Percentiles rank a stretch among this genome's conserved stretches.
Conservation (phyloP, 2,329 filamentous ascomycete species). For the Tolypocladium guangdongense region DNA sequence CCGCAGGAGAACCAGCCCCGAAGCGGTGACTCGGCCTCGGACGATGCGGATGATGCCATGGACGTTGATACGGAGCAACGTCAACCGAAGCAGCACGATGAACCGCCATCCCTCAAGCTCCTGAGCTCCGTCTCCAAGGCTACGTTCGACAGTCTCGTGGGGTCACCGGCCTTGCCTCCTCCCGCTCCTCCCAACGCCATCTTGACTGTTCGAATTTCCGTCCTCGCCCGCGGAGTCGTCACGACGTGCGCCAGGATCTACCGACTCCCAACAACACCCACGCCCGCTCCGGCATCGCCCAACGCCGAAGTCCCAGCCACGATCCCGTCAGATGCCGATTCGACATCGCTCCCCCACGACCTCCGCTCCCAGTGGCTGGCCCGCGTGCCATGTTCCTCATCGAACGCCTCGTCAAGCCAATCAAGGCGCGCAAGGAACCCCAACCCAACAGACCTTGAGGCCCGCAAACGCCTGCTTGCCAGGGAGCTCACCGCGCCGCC, state of each 20-base stretch:
- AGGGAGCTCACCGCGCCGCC: constrained; percentile 34
- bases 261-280: constrained; percentile 46
- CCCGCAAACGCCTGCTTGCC: constrained; percentile 32
- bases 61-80: constrained; percentile 15
- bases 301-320: constrained; percentile 37
- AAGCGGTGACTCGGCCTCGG: not conserved
- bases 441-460: constrained; percentile 19
- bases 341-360: constrained; percentile 26
- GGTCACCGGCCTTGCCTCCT: constrained; percentile 7
- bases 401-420: not conserved
- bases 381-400: constrained; percentile 25
- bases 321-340: constrained; percentile 16
- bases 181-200: constrained; percentile 26
- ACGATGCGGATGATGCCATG: constrained; percentile 18
- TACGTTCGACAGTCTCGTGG: constrained; percentile 20
- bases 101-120: constrained; percentile 4
- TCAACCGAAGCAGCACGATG: not conserved
- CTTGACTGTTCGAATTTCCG: constrained; percentile 54
- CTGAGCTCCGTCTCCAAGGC: constrained; percentile 14
- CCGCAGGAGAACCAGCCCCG: constrained; percentile 4
- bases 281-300: constrained; percentile 14
- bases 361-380: constrained; percentile 65
- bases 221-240: constrained; percentile 61
- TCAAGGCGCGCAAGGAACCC: constrained; percentile 3
- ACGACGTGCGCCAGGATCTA: constrained; percentile 72